Base-by-base conservation (phyloP, 768 basidiomycete genomes). In the Termitomyces sp. region DNA sequence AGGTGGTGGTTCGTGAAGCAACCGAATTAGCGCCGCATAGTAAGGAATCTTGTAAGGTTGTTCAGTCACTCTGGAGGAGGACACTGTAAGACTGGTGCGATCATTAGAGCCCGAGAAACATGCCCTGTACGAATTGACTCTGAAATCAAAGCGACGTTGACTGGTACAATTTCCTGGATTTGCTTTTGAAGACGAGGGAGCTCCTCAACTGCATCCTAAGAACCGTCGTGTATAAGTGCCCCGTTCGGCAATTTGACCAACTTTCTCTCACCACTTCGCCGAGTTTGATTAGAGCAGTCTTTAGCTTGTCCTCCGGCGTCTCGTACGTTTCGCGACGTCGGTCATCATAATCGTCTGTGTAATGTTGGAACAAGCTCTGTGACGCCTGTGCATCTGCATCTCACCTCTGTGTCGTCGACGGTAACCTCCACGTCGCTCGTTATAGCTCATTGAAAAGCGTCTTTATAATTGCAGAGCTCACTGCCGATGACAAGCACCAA, bases 1-100 rank as follows among this genome's bases (percentile, higher is more conserved):
- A 5, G 70, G n/a, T n/a, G n/a, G 67, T 37, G 69, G 74, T 62
- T 82, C 79, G 62, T 83, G 79, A 38, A 98, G 74, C 38, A 84
- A 71, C 21, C 85, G 79, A 46, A 97, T 77, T 17, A 98, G 71
- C 11, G 90, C 83, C 12, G 91, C 91, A 70, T 93, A 94, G 66
- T 85, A 89, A 0, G 93, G 88, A 35, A 91, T 88, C 76, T 98
- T 99, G 76, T 84, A 94, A 0, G 95, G 94, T 63, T 97, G 89
- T 71, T 98, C 92, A 0, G 88, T 92, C 51, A 92, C 83, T 48
- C 91, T 93, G 65, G 5, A 59, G 42, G 28, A 43, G 42, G 28
- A 43, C 12, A 37, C 12, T 5, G 11, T 58, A 5, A 58, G 40
- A 40, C 32, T 17, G n/a, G 19, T 24, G 24, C 5, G 9, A 3